Conservation (phyloP, 352 stramenopile genomes). For the Globisporangium middletonii region DNA sequence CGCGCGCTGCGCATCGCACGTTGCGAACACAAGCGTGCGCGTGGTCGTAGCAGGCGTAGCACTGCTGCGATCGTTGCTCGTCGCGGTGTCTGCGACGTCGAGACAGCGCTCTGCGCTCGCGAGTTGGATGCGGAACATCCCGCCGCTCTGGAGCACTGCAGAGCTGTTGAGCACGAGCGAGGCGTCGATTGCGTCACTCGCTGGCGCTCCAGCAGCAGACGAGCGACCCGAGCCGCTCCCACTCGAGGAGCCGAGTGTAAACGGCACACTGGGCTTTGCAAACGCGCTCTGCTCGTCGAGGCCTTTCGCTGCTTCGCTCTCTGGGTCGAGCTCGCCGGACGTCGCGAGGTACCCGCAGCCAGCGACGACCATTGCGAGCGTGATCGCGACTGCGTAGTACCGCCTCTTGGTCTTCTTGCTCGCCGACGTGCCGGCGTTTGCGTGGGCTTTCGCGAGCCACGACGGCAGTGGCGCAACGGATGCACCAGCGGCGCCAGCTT, state of each 20-base stretch:
- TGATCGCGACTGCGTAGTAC: constrained; percentile 1
- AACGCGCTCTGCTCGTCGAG: neutral
- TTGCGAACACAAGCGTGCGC: constrained; percentile 1
- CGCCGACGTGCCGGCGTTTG: neutral
- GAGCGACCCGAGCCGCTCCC: no score
- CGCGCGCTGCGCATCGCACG: neutral
- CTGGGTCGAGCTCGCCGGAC: neutral
- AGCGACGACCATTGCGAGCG: constrained; percentile 6
- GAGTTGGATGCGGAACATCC: constrained; percentile 4
- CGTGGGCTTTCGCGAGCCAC: no score
- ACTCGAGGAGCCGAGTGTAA: neutral
- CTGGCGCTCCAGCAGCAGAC: no score
- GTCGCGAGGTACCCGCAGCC: constrained; percentile 6
- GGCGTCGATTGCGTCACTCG: no score
- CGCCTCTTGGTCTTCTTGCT: constrained; percentile 1
- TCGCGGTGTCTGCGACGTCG: neutral
- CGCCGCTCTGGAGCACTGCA: constrained; percentile 4
- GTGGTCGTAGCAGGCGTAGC: neutral
- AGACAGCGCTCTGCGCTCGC: neutral
- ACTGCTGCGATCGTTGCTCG: neutral
- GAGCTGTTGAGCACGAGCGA: neutral
- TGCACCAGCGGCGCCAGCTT: neutral
- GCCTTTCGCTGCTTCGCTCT: neutral
- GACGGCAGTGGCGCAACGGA: no score
- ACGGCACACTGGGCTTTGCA: neutral